These are phyloP conservation scores for Leccinellum albellum DNA, from an alignment of 768 basidiomycete genomes.

Conservation along the genomic window DNA sequence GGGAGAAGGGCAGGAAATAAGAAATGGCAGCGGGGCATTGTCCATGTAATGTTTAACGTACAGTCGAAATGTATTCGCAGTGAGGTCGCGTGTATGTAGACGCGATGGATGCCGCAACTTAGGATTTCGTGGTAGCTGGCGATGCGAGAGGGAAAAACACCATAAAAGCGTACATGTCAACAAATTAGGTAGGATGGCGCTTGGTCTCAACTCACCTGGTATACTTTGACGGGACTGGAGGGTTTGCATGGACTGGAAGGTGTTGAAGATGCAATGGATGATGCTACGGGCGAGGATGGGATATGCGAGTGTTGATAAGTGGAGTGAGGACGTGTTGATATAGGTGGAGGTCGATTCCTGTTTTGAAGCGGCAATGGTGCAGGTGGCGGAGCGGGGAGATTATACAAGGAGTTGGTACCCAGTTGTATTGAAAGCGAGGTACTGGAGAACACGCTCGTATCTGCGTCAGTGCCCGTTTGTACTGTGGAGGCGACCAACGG, in stretches of 20 bases:
- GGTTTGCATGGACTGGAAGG: constrained; percentile 29
- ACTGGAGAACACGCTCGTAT: constrained; percentile 10
- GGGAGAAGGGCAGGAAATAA: background rate
- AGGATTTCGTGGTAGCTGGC: constrained; percentile 23
- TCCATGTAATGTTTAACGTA: constrained; percentile 82
- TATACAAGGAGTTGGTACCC: background rate
- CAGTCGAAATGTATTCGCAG: constrained; percentile 65
- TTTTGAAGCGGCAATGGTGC: constrained; percentile 7
- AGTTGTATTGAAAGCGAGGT: constrained; percentile 2
- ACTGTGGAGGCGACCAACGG: background rate
- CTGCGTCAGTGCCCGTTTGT: background rate
- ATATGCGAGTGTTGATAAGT: constrained; percentile 1
- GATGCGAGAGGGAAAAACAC: background rate
- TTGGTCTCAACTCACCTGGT: constrained; percentile 4
- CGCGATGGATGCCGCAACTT: constrained; percentile 73
- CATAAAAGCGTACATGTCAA: background rate
- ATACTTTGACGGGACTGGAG: constrained; percentile 20
- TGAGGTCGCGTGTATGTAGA: constrained; percentile 63
- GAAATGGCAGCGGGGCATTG: constrained; percentile 33
- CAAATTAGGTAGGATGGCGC: background rate
- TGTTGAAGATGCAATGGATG: constrained; percentile 26
- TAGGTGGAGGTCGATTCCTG: constrained; percentile 1
- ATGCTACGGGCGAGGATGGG: constrained; percentile 20
- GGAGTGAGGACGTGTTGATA: background rate
- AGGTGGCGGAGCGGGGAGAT: constrained; percentile 12